Evolutionary conservation across 192 early-diverging fungal species (phyloP), one percentile per base, ranked within the genome.

Genomic region (Geosiphon pyriformis): DNA sequence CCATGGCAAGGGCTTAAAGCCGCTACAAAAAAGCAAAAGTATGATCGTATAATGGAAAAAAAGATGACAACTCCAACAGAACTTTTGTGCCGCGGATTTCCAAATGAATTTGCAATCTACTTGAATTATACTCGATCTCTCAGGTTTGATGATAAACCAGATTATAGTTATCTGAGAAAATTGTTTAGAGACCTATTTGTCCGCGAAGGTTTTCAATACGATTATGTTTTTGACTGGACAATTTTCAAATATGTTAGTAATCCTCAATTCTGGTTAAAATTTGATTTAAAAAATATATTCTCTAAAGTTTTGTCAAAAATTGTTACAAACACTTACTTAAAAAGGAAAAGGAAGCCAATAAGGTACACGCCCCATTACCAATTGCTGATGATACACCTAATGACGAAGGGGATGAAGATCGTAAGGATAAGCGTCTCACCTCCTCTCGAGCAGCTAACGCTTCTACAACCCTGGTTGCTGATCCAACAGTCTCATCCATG

Each of bases 1-100:
- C 92, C 93, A 71, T 95, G 93, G 93, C 93, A 95, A 75, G 93
- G 93, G 7, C 76, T 93, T 48, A 92, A 92, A 72, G 92, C 91
- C 10, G 87, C 86, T 4, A 93, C 88, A 58, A 94, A 93, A 76
- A 90, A 91, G 75, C 90, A 92, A 85, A 93, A 94, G 77, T 94
- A 95, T 75, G 93, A 95, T 75, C 88, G 91, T 67, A 95, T 95
- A 67, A 91, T 92, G 90, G 91, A 92, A 63, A 90, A 89, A 78
- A 95, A 95, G 80, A 91, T 92, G 85, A 87, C 84, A 25, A 93
- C 92, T 18, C 82, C 85, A 20, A 88, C 90, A 11, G 93, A 92
- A 66, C 76, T 85, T 62, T 80, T 95, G 10, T 94, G 92, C 77
- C 85, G 87, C 33, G 86, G 88, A 2, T 89, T 86, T 68, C 92